Conservation (phyloP, 345 rosid species). For the Hibiscus syriacus region DNA sequence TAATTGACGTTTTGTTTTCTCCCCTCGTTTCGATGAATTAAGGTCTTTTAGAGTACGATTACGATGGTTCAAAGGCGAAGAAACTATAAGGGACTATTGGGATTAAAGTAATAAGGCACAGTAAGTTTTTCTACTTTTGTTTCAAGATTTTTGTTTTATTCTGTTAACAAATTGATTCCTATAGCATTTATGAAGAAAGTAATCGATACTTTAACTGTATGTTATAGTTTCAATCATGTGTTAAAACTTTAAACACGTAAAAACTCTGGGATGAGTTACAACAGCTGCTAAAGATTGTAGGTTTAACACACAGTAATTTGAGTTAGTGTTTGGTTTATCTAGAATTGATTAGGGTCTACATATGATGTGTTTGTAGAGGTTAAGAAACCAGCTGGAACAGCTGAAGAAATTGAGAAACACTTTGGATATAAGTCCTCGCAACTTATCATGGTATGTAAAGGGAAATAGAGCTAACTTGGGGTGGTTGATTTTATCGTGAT, state of each 20-base stretch:
- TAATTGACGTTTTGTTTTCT: slow-evolving; percentile 4
- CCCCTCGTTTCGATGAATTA: slow-evolving; percentile 17
- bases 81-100: slow-evolving; percentile 74
- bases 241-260: background rate
- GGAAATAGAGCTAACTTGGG: slow-evolving; percentile 11
- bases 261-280: background rate
- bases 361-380: background rate
- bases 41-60: slow-evolving; percentile 86
- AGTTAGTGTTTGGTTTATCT: background rate
- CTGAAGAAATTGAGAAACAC: no score
- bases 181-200: background rate
- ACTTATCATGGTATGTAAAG: no score
- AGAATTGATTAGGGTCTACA: slow-evolving; percentile 9
- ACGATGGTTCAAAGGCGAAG: slow-evolving; percentile 70
- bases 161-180: background rate
- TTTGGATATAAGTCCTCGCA: no score
- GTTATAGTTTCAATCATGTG: background rate
- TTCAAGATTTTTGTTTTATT: background rate
- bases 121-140: slow-evolving; percentile 35
- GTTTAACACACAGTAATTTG: background rate
- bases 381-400: no score
- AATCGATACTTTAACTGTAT: background rate
- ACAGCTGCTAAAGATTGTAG: background rate
- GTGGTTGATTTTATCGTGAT: background rate
- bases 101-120: no score